Percentiles rank a stretch among this genome's conserved stretches.
Evolutionary conservation across 1,284 basidiomycete genomes (phyloP).

Genomic region (Cutaneotrichosporon dermatis): DNA sequence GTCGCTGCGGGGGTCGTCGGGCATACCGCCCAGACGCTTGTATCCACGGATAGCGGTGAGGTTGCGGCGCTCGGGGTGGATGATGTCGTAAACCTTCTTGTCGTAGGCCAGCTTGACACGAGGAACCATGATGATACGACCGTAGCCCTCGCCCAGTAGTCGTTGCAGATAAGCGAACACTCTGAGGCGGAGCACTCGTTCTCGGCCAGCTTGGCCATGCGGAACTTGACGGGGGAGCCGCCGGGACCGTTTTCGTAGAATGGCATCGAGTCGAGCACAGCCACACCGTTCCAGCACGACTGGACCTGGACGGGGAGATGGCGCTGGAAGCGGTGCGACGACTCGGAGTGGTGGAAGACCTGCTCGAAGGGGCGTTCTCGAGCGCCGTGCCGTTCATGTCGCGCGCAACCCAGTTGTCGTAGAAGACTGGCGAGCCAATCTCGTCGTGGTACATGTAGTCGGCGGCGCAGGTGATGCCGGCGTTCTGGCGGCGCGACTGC

Average conservation of each 20-base stretch:
- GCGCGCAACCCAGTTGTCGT: constrained; percentile 95
- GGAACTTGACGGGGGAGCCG: constrained; percentile 80
- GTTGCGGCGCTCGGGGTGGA: constrained; percentile 81
- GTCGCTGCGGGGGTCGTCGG: constrained; percentile 88
- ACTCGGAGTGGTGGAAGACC: constrained; percentile 77
- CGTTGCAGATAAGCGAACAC: constrained; percentile 85
- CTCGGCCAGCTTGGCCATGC: constrained; percentile 75
- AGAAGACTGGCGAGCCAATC: constrained; percentile 85
- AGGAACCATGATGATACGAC: constrained; percentile 92
- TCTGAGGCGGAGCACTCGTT: constrained; percentile 89
- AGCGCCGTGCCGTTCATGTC: constrained; percentile 95
- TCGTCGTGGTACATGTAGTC: constrained; percentile 98
- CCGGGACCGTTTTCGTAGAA: constrained; percentile 59
- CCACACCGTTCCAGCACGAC: constrained; percentile 95
- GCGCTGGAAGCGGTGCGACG: constrained; percentile 72
- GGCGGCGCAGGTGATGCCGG: constrained; percentile 90
- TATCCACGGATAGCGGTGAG: constrained; percentile 93
- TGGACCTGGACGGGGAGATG: constrained; percentile 92
- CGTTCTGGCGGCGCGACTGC: constrained; percentile 85
- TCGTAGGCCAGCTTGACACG: constrained; percentile 93
- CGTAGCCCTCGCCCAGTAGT: constrained; percentile 92
- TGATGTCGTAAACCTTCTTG: constrained; percentile 84
- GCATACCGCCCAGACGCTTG: constrained; percentile 78
- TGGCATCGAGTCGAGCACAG: constrained; percentile 84
- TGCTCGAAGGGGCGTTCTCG: constrained; percentile 89